These are phyloP conservation scores for Pyrenochaeta sp. DNA, from an alignment of 2,329 filamentous ascomycete genomes.

Conservation along the genomic window DNA sequence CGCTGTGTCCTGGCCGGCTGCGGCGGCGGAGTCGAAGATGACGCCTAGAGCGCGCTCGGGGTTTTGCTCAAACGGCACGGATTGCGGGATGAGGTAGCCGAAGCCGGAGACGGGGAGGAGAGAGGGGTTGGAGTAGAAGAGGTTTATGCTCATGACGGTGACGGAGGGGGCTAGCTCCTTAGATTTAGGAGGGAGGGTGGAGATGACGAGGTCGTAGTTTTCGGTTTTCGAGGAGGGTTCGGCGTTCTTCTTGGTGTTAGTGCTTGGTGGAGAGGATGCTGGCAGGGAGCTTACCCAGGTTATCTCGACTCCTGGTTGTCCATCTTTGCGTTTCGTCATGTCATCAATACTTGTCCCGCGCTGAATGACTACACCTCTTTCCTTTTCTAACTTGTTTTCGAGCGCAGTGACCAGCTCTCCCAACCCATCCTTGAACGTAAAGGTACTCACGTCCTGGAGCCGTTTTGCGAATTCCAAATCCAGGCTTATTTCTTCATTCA, in stretches of 20 bases:
- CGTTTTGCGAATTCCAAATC: slow-evolving; percentile 41
- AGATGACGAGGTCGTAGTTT: slow-evolving; percentile 41
- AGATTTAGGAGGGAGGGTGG: slow-evolving; percentile 39
- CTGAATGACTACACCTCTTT: slow-evolving; percentile 51
- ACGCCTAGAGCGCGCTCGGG: slow-evolving; percentile 87
- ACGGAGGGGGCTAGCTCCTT: slow-evolving; percentile 68
- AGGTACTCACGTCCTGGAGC: slow-evolving; percentile 48
- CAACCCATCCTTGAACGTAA: slow-evolving; percentile 55
- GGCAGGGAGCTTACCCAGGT: too few species aligned
- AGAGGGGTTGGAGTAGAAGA: slow-evolving; percentile 75
- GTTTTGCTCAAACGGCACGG: slow-evolving; percentile 73
- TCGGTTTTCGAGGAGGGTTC: slow-evolving; percentile 17
- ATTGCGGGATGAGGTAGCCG: slow-evolving; percentile 88
- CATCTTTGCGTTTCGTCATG: too few species aligned
- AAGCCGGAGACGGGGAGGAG: slow-evolving; percentile 76
- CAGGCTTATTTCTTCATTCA: slow-evolving; percentile 47
- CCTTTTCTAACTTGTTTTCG: slow-evolving; percentile 44
- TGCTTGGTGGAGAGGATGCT: neutral
- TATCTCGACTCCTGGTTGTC: slow-evolving; percentile 32
- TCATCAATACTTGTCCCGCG: slow-evolving; percentile 38
- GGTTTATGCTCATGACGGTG: slow-evolving; percentile 89
- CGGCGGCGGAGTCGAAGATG: slow-evolving; percentile 82
- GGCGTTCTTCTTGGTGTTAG: slow-evolving; percentile 10
- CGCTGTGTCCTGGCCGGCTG: slow-evolving; percentile 62
- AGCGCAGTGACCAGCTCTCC: slow-evolving; percentile 49